phyloP scores from a whole-genome alignment of 2,329 filamentous ascomycete species.

The Myriosclerotinia duriaeana region DNA sequence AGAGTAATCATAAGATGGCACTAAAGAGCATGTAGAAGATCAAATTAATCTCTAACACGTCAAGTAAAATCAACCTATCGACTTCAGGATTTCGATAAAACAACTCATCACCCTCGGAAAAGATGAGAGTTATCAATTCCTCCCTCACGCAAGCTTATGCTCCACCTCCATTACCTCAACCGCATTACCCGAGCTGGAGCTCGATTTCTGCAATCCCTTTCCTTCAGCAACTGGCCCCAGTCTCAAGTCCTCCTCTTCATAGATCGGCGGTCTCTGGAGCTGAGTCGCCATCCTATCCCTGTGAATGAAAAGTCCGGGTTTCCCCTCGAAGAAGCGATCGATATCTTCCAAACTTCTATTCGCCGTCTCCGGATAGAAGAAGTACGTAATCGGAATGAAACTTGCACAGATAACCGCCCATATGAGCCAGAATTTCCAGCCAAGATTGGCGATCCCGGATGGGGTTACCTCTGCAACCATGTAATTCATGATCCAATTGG shows the following conservation, averaged over 20 bases:
- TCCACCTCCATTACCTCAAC: slow-evolving; percentile 7
- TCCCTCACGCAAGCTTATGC: not conserved
- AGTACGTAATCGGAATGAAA: slow-evolving; percentile 46
- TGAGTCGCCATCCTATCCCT: slow-evolving; percentile 31
- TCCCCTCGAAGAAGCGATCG: slow-evolving; percentile 47
- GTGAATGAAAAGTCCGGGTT: slow-evolving; percentile 31
- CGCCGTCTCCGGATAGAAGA: slow-evolving; percentile 54
- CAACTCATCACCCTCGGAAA: no score
- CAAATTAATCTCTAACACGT: no score
- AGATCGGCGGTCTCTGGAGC: slow-evolving; percentile 28
- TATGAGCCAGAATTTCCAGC: slow-evolving; percentile 44
- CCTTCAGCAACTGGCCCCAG: slow-evolving; percentile 25
- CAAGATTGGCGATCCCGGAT: slow-evolving; percentile 40
- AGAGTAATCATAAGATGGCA: no score
- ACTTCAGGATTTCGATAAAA: no score
- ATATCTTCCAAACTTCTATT: slow-evolving; percentile 53
- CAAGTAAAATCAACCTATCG: no score
- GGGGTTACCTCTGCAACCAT: slow-evolving; percentile 45
- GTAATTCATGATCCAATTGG: slow-evolving; percentile 55
- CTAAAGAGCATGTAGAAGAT: no score
- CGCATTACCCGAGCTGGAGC: not conserved
- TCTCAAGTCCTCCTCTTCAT: slow-evolving; percentile 30
- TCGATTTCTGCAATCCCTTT: not conserved
- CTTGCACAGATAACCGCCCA: slow-evolving; percentile 40
- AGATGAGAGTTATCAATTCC: not conserved